A percentile compares a stretch with the other conserved stretches of the same genome.
Evolutionary conservation across 768 basidiomycete species (phyloP).

Genomic region (Xerocomellus amylosporus): DNA sequence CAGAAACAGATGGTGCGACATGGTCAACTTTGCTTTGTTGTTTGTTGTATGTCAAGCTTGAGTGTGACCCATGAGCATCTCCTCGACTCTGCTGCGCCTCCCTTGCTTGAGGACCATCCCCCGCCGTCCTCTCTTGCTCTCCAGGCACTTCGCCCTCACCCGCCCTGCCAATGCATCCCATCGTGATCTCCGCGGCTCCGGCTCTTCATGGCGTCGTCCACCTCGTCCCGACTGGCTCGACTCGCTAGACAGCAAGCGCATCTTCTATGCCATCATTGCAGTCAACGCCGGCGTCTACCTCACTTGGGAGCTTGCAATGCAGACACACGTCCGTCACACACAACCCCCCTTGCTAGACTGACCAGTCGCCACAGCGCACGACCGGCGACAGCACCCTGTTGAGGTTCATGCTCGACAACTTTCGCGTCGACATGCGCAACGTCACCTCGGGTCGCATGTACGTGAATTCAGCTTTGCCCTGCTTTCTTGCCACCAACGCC

Average conservation of each 20-base stretch:
- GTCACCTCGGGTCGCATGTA: slow-evolving; percentile 63
- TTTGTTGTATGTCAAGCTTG: slow-evolving; percentile 3
- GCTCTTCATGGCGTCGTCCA: slow-evolving; percentile 29
- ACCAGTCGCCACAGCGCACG: slow-evolving; percentile 30
- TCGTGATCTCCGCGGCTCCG: slow-evolving; percentile 9
- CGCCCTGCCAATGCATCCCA: slow-evolving; percentile 23
- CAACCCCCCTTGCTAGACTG: background rate
- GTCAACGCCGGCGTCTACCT: slow-evolving; percentile 61
- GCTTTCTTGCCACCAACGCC: background rate
- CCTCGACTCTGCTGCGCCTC: slow-evolving; percentile 5
- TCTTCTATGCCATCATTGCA: slow-evolving; percentile 65
- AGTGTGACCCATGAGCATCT: background rate
- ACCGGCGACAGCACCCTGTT: slow-evolving; percentile 37
- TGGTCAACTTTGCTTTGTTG: slow-evolving; percentile 29
- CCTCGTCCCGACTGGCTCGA: slow-evolving; percentile 41
- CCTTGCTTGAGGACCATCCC: background rate
- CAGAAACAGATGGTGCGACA: slow-evolving; percentile 87
- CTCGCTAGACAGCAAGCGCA: slow-evolving; percentile 46
- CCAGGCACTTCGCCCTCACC: slow-evolving; percentile 19
- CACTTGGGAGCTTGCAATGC: slow-evolving; percentile 48
- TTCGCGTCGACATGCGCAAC: slow-evolving; percentile 60
- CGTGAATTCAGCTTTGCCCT: slow-evolving; percentile 19
- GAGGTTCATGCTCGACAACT: slow-evolving; percentile 60
- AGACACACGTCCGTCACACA: slow-evolving; percentile 34
- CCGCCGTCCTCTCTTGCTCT: background rate